These are phyloP conservation scores for Trifolium subterraneum DNA, from an alignment of 306 rosid genomes.

Conservation along the genomic window DNA sequence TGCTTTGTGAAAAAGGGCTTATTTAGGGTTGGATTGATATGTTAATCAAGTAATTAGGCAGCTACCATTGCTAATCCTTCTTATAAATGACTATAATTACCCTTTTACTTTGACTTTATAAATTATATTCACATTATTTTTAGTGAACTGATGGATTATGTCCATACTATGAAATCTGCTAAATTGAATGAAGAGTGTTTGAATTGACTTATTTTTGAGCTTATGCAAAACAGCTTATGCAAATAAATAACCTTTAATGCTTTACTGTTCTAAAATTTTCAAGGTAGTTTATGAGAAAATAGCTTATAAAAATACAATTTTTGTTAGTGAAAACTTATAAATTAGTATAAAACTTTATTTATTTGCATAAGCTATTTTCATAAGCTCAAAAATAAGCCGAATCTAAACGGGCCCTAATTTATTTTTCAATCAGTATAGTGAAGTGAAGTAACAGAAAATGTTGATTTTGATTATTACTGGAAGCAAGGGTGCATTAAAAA, in stretches of 20 bases:
- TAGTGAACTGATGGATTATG: background rate
- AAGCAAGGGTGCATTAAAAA: slow-evolving; percentile 2
- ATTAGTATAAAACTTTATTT: too few relatives aligned
- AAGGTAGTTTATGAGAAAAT: too few relatives aligned
- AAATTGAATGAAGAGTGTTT: background rate
- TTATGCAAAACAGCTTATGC: too few relatives aligned
- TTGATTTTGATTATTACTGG: background rate
- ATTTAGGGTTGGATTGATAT: background rate
- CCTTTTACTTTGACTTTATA: background rate
- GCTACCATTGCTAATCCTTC: background rate
- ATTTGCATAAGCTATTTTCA: too few relatives aligned
- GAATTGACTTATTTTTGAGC: too few relatives aligned
- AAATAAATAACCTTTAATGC: too few relatives aligned
- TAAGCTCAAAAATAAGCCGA: too few relatives aligned
- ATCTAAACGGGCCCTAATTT: too few relatives aligned
- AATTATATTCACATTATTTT: background rate
- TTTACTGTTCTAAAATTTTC: too few relatives aligned
- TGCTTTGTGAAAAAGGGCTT: background rate
- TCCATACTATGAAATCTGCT: background rate
- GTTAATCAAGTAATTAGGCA: background rate
- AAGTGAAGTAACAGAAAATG: background rate
- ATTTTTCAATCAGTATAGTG: background rate
- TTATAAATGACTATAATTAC: background rate
- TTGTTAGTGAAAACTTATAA: too few relatives aligned
- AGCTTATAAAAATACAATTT: too few relatives aligned